A percentile compares a stretch with the other conserved stretches of the same genome.
Conservation (phyloP, 108 stramenopile species). For the Fragilariopsis cylindrus region DNA sequence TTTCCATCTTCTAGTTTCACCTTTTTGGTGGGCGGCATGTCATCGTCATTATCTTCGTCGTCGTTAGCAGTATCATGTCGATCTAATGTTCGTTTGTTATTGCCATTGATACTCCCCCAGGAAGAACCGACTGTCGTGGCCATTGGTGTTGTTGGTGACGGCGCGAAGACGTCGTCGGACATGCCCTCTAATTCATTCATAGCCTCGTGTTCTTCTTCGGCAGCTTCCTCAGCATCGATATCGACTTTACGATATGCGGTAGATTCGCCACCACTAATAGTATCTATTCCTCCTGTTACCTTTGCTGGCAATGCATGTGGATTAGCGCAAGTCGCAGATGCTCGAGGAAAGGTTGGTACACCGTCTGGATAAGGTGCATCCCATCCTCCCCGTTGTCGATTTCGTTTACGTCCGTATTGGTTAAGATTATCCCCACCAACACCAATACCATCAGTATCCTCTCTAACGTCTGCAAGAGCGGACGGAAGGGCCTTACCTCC, state of each 20-base stretch:
- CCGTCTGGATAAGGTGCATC: conserved; percentile 73
- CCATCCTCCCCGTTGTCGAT: conserved; percentile 52
- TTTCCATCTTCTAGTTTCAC: conserved; percentile 14
- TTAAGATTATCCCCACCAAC: not conserved
- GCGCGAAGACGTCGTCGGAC: conserved; percentile 45
- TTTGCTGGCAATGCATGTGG: conserved; percentile 59
- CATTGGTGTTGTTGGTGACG: not conserved
- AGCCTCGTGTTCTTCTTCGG: conserved; percentile 18
- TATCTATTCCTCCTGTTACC: conserved; percentile 16
- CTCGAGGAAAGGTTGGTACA: conserved; percentile 61
- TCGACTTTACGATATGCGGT: conserved; percentile 38
- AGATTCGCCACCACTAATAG: conserved; percentile 21
- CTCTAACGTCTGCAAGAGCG: conserved; percentile 12
- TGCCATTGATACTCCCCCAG: conserved; percentile 34
- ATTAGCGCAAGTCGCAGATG: conserved; percentile 56
- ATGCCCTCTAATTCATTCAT: conserved; percentile 28
- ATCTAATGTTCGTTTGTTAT: conserved; percentile 25
- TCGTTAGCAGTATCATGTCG: conserved; percentile 6
- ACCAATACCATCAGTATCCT: not conserved
- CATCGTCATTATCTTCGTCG: conserved; percentile 24
- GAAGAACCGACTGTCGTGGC: not conserved
- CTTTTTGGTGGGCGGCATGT: conserved; percentile 31
- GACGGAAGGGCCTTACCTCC: conserved; percentile 54
- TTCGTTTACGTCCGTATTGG: not conserved
- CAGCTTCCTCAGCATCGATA: conserved; percentile 33